A percentile compares a stretch with the other conserved stretches of the same genome.
These are phyloP conservation scores for Beta vulgaris DNA, from an alignment of 148 eudicot species.

Conservation along the genomic window DNA sequence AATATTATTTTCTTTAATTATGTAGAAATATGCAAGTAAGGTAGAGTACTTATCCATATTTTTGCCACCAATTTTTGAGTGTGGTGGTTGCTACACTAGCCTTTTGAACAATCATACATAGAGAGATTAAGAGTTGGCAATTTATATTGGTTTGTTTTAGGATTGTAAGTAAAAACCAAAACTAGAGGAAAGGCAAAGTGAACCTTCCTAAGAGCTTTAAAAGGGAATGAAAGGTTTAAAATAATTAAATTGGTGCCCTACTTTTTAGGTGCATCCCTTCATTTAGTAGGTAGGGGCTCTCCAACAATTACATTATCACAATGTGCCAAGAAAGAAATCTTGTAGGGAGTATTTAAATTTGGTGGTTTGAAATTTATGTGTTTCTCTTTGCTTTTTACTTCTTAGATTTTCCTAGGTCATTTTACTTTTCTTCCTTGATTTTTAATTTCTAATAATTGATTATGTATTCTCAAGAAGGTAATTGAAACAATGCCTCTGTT, in stretches of 20 bases:
- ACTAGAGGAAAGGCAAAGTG: neutral
- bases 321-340: neutral
- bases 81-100: slow-evolving; percentile 18
- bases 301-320: neutral
- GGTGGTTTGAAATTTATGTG: neutral
- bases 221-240: neutral
- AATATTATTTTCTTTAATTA: neutral
- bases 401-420: neutral
- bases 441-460: neutral
- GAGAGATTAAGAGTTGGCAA: neutral
- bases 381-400: neutral
- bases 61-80: slow-evolving; percentile 3
- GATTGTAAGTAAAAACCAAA: neutral
- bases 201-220: slow-evolving; percentile 6
- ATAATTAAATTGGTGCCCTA: neutral
- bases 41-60: slow-evolving; percentile 19
- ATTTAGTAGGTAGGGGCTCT: neutral
- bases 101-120: slow-evolving; percentile 18
- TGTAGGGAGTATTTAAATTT: neutral
- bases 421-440: neutral
- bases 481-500: too few relatives aligned
- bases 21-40: neutral
- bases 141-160: neutral
- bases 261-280: slow-evolving; percentile 13
- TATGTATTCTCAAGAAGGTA: neutral